Evolutionary conservation across 1,284 basidiomycete genomes (phyloP), one percentile per base, ranked within the genome.

Genomic region (Heterobasidion occidentale): DNA sequence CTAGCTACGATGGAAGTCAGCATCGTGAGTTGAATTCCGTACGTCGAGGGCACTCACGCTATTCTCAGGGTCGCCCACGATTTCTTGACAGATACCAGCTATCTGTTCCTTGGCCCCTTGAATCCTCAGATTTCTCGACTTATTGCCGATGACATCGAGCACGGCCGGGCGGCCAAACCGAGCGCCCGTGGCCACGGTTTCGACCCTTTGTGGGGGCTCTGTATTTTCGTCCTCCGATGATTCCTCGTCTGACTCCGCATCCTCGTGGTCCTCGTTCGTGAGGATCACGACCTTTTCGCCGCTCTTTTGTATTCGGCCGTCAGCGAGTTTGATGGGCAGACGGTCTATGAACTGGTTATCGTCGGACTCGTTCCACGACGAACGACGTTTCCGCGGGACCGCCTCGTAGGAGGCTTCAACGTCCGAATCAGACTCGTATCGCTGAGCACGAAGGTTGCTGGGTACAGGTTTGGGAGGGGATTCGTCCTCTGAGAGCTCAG

Each of bases 31-130:
- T 58, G 61, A 56, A 55, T 57, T 56, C 20, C 62, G 51, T 54
- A 53, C 56, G 55, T 54, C 56, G 15, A 56, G 56, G 52, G 59
- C 63, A 73, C 84, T 61, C 63, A 92, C 90, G 60, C 83, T 86
- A 65, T 88, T 90, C 71, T 92, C 90, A 20, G 88, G 90, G 62
- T 95, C 93, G 34, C 87, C 80, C 56, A 94, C 74, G 57, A 96
- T 91, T 63, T 95, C 93, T 64, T 95, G 90, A 70, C 94, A 93
- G 50, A 94, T 83, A 35, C 78, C 75, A 1, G 93, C 93, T 57
- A 96, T 90, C 69, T 96, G 92, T 66, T 94, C 91, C 65, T 95
- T 94, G 19, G 93, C 93, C 52, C 77, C 78, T 59, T 86, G 86
- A 63, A 95, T 77, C 61, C 84, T 81, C 47, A 76, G 76, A 57